Conservation (phyloP, 148 eudicot species). For the Pharnaceum exiguum region DNA sequence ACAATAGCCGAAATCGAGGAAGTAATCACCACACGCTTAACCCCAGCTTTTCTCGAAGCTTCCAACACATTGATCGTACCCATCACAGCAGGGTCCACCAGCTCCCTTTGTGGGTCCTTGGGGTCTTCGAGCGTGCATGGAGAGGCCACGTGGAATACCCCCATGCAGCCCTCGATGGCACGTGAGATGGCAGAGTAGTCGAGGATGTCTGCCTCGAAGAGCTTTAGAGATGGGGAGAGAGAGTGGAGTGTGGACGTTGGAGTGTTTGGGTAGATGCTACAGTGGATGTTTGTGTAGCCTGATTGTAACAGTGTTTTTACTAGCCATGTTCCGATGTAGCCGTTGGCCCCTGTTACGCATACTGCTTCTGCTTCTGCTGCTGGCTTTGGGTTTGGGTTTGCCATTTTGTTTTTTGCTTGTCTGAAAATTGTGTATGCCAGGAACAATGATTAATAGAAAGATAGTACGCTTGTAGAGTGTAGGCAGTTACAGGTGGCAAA, state of each 20-base stretch:
- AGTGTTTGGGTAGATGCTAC: slow-evolving; percentile 58
- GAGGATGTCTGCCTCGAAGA: slow-evolving; percentile 54
- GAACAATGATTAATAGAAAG: too few relatives aligned
- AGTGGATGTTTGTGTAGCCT: slow-evolving; percentile 61
- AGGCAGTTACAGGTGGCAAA: too few relatives aligned
- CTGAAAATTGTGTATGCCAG: too few relatives aligned
- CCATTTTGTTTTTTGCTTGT: too few relatives aligned
- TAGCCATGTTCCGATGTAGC: slow-evolving; percentile 83
- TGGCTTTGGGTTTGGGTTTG: too few relatives aligned
- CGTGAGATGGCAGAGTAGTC: slow-evolving; percentile 39
- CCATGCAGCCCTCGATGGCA: slow-evolving; percentile 52
- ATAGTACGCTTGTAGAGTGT: too few relatives aligned
- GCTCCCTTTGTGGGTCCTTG: slow-evolving; percentile 57
- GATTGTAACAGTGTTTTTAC: slow-evolving; percentile 46
- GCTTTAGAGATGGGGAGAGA: slow-evolving; percentile 25
- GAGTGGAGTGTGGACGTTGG: slow-evolving; percentile 48
- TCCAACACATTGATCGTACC: slow-evolving; percentile 71
- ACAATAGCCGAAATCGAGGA: slow-evolving; percentile 78
- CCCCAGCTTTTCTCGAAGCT: slow-evolving; percentile 48
- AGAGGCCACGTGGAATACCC: slow-evolving; percentile 91
- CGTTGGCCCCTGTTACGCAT: slow-evolving; percentile 88
- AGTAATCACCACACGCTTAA: slow-evolving; percentile 69
- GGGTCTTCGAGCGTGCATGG: slow-evolving; percentile 80
- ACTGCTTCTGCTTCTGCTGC: slow-evolving; percentile 19
- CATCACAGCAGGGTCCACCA: slow-evolving; percentile 69